These are phyloP conservation scores for Punctularia strigosozonata DNA, from an alignment of 768 basidiomycete genomes.

Conservation along the genomic window DNA sequence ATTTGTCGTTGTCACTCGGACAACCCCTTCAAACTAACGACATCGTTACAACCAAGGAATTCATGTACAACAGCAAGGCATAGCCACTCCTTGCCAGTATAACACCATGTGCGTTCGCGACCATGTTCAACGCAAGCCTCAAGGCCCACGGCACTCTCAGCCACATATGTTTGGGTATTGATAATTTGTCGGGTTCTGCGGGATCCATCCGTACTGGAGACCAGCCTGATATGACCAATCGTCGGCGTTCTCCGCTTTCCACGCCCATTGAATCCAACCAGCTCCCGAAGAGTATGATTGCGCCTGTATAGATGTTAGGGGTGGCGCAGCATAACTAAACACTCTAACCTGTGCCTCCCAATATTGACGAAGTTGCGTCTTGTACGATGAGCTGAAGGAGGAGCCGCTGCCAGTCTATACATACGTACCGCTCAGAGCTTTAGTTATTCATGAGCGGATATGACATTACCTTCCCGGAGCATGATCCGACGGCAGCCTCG, in stretches of 20 bases:
- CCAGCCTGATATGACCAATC: constrained; percentile 90
- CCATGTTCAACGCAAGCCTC: no score
- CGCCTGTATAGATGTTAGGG: constrained; percentile 13
- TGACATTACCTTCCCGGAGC: no score
- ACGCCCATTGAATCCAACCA: constrained; percentile 78
- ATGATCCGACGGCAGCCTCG: constrained; percentile 60
- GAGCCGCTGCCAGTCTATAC: constrained; percentile 65
- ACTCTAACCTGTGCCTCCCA: constrained; percentile 70
- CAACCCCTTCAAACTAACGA: no score
- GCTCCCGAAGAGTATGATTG: constrained; percentile 56
- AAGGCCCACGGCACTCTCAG: constrained; percentile 14
- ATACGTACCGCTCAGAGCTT: no score
- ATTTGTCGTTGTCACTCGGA: no score
- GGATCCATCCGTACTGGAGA: constrained; percentile 76
- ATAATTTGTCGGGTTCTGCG: constrained; percentile 37
- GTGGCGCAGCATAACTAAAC: neutral
- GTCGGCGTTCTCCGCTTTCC: constrained; percentile 74
- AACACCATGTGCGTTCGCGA: no score
- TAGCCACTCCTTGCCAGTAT: no score
- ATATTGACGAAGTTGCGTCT: constrained; percentile 66
- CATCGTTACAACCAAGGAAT: no score
- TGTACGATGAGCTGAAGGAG: constrained; percentile 65
- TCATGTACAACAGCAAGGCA: no score
- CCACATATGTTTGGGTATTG: constrained; percentile 56
- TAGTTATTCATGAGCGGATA: no score